Base-by-base conservation (phyloP, 306 rosid genomes). In the Castanospermum australe region DNA sequence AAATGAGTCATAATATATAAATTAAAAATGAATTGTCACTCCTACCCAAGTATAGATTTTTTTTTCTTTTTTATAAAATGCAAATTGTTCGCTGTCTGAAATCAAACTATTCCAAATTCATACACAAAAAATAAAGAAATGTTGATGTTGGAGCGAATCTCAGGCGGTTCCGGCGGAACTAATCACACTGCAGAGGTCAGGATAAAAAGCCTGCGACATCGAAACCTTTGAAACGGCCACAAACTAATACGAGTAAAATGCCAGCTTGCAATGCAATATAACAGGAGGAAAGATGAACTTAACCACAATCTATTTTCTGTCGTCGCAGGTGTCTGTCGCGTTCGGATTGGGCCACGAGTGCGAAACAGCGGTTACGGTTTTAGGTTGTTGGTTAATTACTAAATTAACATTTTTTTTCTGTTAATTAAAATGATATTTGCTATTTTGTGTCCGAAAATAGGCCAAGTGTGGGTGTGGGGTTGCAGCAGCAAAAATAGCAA, bases 331-430 rank as follows among this genome's bases (percentile, higher is more conserved):
- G 71, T 69, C 63, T 79, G 71, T 69, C 63, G 21, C 42, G 36
- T 38, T 6, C 1, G 1, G 64, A 66, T 33, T 44, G 9, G 25
- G 44, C 64, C 76, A 67, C 45, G n/a, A 35, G 56, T n/a, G n/a
- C 32, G 42, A 17, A 80, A 66, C 55, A 66, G 71, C 67, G 44
- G 76, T 66, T 77, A 41, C 59, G 39, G 47, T 66, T 77, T 77
- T 52, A 67, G 45, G 75, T 44, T 42, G 73, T 80, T 73, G 14
- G 66, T 81, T 81, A 67, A 77, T 81, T 50, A 15, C 82, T 33
- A 69, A 57, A 57, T 68, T 78, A 56, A 78, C 18, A 57, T 6
- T 28, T 59, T 57, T 47, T 17, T 39, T 67, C 36, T 30, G 41
- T 17, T 4, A 4, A 57, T 6, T 9, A 9, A 14, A 8, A 10